phyloP scores from a whole-genome alignment of 1,139 yeast genomes.

The Taiozyma sp. region DNA sequence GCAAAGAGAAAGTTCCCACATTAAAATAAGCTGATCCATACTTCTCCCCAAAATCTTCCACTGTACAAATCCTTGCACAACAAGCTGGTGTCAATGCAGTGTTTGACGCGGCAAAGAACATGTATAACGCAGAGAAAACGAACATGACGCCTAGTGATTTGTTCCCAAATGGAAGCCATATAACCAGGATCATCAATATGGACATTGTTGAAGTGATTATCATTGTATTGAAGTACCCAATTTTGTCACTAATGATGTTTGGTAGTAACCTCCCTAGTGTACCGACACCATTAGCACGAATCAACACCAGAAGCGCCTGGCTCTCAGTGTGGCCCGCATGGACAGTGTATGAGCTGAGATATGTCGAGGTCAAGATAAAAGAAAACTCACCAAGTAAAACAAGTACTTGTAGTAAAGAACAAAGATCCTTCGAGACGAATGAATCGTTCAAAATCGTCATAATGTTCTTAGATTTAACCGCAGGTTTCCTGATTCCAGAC shows the following conservation, averaged over 20 bases:
- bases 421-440: conserved; percentile 27
- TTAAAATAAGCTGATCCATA: conserved; percentile 42
- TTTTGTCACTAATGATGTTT: conserved; percentile 16
- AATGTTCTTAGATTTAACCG: conserved; percentile 1
- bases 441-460: conserved; percentile 27
- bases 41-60: conserved; percentile 40
- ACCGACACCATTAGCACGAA: conserved; percentile 37
- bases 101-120: conserved; percentile 32
- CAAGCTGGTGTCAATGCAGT: conserved; percentile 32
- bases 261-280: conserved; percentile 55
- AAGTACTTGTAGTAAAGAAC: conserved; percentile 33
- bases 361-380: conserved; percentile 45
- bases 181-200: conserved; percentile 25
- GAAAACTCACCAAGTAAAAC: conserved; percentile 44
- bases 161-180: conserved; percentile 51
- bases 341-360: conserved; percentile 46
- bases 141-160: conserved; percentile 38
- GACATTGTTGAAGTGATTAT: conserved; percentile 34
- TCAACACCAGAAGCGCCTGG: conserved; percentile 34
- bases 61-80: conserved; percentile 46
- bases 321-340: conserved; percentile 35
- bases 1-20: conserved; percentile 41
- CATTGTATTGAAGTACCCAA: conserved; percentile 48
- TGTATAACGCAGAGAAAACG: conserved; percentile 34
- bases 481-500: conserved; percentile 31